Evolutionary conservation across 169 alveolate genomes (phyloP).

Genomic region (Plasmodium gaboni): DNA sequence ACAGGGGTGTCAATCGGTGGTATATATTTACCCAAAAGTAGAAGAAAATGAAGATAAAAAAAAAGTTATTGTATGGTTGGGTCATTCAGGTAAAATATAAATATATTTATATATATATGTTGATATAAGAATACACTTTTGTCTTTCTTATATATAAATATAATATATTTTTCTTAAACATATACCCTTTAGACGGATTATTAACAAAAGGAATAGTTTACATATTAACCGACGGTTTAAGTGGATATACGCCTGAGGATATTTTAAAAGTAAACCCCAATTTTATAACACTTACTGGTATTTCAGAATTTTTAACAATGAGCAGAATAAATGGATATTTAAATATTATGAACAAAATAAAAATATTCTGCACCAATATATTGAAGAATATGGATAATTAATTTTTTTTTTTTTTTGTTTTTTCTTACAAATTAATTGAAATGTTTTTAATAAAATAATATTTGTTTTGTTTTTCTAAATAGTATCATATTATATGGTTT

Average conservation of each 20-base stretch:
- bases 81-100: conserved; percentile 67
- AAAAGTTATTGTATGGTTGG: conserved; percentile 65
- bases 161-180: no score
- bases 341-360: conserved; percentile 74
- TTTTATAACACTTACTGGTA: conserved; percentile 63
- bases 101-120: background rate
- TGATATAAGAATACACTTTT: background rate
- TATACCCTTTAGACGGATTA: conserved; percentile 38
- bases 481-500: no score
- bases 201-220: conserved; percentile 75
- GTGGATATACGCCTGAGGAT: conserved; percentile 71
- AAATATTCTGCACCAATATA: conserved; percentile 36
- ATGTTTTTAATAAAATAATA: no score
- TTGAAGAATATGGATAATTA: conserved; percentile 24
- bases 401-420: conserved; percentile 17
- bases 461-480: no score
- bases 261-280: conserved; percentile 69
- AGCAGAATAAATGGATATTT: conserved; percentile 74
- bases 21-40: conserved; percentile 62
- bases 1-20: conserved; percentile 76
- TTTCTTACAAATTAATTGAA: background rate
- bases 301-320: conserved; percentile 75
- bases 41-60: conserved; percentile 10
- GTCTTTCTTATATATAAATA: background rate
- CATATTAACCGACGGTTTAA: conserved; percentile 69